phyloP scores from a whole-genome alignment of 768 basidiomycete species.

The Xerocomellus chrysenteron region DNA sequence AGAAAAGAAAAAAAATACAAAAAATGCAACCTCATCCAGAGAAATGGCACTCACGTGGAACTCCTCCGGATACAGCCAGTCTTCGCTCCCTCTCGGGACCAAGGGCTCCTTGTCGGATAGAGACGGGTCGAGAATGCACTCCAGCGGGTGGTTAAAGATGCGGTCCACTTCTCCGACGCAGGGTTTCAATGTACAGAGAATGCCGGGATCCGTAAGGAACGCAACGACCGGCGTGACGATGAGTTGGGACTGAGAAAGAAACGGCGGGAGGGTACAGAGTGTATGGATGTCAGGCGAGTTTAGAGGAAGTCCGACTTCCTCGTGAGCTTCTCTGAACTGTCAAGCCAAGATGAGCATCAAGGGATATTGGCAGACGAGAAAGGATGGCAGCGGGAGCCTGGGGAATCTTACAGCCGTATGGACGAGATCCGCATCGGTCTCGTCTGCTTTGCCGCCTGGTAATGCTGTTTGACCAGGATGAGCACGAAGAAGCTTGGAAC shows the following conservation, averaged over 20 bases:
- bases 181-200: constrained; percentile 55
- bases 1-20: neutral
- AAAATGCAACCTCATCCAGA: neutral
- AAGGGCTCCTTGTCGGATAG: constrained; percentile 44
- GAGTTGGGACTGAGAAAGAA: constrained; percentile 63
- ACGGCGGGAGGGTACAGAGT: constrained; percentile 62
- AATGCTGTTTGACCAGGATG: constrained; percentile 83
- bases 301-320: constrained; percentile 76
- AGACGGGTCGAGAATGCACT: constrained; percentile 64
- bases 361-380: neutral
- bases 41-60: constrained; percentile 54
- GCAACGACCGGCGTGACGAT: constrained; percentile 82
- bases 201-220: constrained; percentile 49
- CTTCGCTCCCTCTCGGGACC: constrained; percentile 56
- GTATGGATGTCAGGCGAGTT: constrained; percentile 55
- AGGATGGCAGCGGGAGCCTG: neutral
- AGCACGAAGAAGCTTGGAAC: constrained; percentile 70
- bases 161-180: constrained; percentile 67
- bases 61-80: constrained; percentile 80
- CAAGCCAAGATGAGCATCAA: neutral
- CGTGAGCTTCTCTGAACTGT: constrained; percentile 80
- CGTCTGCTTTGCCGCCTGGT: constrained; percentile 79
- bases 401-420: constrained; percentile 68
- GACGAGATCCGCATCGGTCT: constrained; percentile 57
- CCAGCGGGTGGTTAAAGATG: constrained; percentile 80